Conservation (phyloP, 371 early-diverging fungal species). For the Rhizopus microsporus region DNA sequence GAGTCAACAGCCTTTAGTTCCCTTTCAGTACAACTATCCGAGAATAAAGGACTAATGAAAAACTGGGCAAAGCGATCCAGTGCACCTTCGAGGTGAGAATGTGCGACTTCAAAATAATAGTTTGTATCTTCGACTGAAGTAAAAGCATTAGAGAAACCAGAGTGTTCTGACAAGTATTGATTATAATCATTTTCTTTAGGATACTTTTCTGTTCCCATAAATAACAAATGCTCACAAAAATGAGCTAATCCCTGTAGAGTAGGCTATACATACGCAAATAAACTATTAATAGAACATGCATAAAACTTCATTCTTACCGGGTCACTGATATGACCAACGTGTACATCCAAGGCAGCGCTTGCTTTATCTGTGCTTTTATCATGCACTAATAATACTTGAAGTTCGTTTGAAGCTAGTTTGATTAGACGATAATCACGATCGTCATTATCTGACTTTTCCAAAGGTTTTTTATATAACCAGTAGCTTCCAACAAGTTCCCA, state of each 20-base stretch:
- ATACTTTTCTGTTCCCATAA: conserved; percentile 88
- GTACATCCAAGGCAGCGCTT: conserved; percentile 90
- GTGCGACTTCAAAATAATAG: conserved; percentile 95
- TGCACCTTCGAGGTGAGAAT: conserved; percentile 85
- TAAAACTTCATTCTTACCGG: conserved; percentile 51
- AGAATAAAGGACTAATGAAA: conserved; percentile 89
- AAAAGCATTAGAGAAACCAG: conserved; percentile 96
- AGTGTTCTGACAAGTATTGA: conserved; percentile 83
- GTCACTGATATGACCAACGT: conserved; percentile 88
- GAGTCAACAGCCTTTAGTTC: conserved; percentile 95
- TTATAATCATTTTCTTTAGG: conserved; percentile 95
- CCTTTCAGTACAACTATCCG: conserved; percentile 84
- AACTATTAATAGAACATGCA: background rate
- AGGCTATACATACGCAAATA: conserved; percentile 26
- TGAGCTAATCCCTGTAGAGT: conserved; percentile 94
- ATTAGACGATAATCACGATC: conserved; percentile 82
- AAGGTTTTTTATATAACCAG: conserved; percentile 40
- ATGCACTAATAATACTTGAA: conserved; percentile 82
- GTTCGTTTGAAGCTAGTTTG: conserved; percentile 70
- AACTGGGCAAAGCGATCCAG: conserved; percentile 95
- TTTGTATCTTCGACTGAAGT: conserved; percentile 88
- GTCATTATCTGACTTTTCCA: conserved; percentile 74
- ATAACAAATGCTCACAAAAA: conserved; percentile 97
- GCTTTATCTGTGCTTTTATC: conserved; percentile 88
- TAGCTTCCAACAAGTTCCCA: conserved; percentile 45